Evolutionary conservation across 2,329 filamentous ascomycete genomes (phyloP), one percentile per base, ranked within the genome.

Genomic region (Meredithiella fracta): DNA sequence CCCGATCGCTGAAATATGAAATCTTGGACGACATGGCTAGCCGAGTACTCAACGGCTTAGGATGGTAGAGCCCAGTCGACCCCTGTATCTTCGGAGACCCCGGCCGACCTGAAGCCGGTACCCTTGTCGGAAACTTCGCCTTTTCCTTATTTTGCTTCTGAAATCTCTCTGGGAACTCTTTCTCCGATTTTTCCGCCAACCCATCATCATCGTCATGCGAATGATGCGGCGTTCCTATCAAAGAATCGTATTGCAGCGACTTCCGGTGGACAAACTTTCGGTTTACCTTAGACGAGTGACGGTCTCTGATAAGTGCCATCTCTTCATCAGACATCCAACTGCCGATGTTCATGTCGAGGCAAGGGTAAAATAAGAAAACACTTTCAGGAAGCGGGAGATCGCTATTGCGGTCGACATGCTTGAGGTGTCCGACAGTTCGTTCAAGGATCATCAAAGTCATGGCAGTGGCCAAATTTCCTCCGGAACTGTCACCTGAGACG

Each of bases 261-360:
- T 98, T 97, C 58, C 86, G 78, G 37, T 83, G 77, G 9, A 96
- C 72, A 56, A 97, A 85, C 25, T 80, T 77, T 57, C 78, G 77
- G 64, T 96, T 95, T 1, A 83, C 88, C 62, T 82, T 83, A 23
- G 88, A 78, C 65, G 82, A 82, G 58, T 81, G 78, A 9, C 88
- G 81, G 60, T 95, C 90, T 61, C 88, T 83, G 60, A 98, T 94
- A 59, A 98, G 71, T 0, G 87, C 81, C 87, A 97, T 94, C 66
- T 98, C 90, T 67, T 97, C 91, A 63, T 97, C 91, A 0, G 87
- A 90, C 90, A 98, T 97, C 92, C 92, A 98, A 67, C 90, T 96
- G 38, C 88, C 88, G 61, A 97, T 97, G 64, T 94, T 96, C 85
- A 97, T 89, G 64, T 97, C 92, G 58, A 98, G 71, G 0, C 84